phyloP scores from a whole-genome alignment of 1,139 yeast species.

The Scheffersomyces illinoinensis region DNA sequence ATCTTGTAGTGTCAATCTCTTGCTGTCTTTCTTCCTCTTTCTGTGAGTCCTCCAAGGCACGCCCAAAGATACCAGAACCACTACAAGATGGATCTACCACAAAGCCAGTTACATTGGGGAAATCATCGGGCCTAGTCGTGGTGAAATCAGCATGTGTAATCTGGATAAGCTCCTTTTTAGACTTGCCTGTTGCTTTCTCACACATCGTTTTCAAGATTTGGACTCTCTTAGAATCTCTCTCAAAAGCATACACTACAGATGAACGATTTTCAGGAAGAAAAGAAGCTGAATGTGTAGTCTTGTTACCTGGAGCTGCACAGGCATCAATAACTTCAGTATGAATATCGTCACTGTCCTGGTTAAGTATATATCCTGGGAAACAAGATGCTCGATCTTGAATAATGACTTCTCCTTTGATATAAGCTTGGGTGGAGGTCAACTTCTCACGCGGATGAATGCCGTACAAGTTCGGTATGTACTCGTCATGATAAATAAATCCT shows the following conservation, averaged over 20 bases:
- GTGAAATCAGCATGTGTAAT: conserved; percentile 89
- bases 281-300: conserved; percentile 90
- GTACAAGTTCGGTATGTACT: conserved; percentile 67
- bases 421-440: conserved; percentile 64
- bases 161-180: conserved; percentile 48
- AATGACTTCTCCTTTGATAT: conserved; percentile 73
- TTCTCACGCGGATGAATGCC: conserved; percentile 80
- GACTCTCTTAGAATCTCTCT: conserved; percentile 74
- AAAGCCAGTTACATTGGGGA: conserved; percentile 68
- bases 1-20: conserved; percentile 56
- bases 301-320: conserved; percentile 98
- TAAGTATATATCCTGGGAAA: conserved; percentile 85
- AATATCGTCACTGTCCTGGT: conserved; percentile 48
- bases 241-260: conserved; percentile 75
- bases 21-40: conserved; percentile 39
- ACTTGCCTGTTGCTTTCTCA: conserved; percentile 67
- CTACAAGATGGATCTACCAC: conserved; percentile 97
- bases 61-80: conserved; percentile 95
- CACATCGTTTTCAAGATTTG: conserved; percentile 77
- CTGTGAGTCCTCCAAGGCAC: conserved; percentile 60
- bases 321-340: conserved; percentile 76
- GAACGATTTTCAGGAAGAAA: conserved; percentile 29
- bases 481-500: conserved; percentile 70
- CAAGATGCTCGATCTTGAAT: conserved; percentile 97
- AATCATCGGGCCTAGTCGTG: conserved; percentile 59